phyloP scores from a whole-genome alignment of 208 protist species.

The Trypanosoma caninum region DNA sequence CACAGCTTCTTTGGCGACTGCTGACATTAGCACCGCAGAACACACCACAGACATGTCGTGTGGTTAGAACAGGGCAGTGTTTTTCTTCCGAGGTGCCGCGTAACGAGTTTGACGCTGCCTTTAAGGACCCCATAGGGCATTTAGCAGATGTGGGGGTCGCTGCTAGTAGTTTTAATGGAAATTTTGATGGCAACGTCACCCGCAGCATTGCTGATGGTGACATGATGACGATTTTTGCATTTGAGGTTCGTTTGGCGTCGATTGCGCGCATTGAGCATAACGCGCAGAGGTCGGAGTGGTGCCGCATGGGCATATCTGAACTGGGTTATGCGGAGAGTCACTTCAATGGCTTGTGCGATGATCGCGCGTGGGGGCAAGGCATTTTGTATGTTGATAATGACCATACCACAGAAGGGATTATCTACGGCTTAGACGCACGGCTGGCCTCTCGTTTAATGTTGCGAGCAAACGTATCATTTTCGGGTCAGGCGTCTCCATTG shows the following conservation, averaged over 20 bases:
- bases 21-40: constrained; percentile 23
- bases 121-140: background rate
- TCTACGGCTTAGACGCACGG: constrained; percentile 54
- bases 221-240: constrained; percentile 13
- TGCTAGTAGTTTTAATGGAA: background rate
- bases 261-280: constrained; percentile 3
- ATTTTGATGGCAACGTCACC: background rate
- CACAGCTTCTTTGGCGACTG: constrained; percentile 53
- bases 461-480: constrained; percentile 56
- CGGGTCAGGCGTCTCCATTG: constrained; percentile 59
- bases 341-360: constrained; percentile 24
- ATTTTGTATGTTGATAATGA: background rate
- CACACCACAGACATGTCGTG: constrained; percentile 4
- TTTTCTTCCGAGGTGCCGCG: background rate
- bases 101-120: background rate
- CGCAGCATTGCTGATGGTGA: background rate
- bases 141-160: background rate
- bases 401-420: constrained; percentile 25
- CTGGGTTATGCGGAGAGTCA: constrained; percentile 64
- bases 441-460: constrained; percentile 64
- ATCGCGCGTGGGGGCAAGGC: constrained; percentile 20
- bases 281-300: constrained; percentile 24
- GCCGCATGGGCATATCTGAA: constrained; percentile 32
- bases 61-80: constrained; percentile 18
- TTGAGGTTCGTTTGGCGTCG: constrained; percentile 19